Conservation (phyloP, 179 eudicot species). For the Heliamphora ciliata region DNA sequence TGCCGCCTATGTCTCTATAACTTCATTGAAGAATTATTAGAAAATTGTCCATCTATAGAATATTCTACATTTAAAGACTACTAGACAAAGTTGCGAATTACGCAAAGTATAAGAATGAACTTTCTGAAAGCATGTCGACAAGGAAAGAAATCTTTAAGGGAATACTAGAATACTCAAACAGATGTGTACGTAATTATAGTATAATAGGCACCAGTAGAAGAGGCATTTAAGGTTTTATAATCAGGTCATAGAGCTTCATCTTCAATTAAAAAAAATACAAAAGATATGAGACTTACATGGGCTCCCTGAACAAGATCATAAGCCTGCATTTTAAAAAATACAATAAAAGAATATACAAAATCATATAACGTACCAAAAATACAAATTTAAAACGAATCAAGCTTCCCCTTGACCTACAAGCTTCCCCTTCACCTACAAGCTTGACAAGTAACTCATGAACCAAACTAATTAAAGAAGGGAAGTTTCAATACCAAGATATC, state of each 20-base stretch:
- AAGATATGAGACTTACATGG: conserved; percentile 45
- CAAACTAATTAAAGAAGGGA: not conserved
- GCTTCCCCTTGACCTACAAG: not conserved
- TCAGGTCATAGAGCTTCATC: not conserved
- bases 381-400: not conserved
- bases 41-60: not conserved
- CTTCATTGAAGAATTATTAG: not conserved
- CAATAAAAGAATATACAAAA: conserved; percentile 7
- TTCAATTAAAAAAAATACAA: not conserved
- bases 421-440: not conserved
- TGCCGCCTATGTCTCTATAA: not conserved
- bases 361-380: not conserved
- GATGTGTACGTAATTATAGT: not conserved
- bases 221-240: not conserved
- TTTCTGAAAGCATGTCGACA: conserved; percentile 4
- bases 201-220: not conserved
- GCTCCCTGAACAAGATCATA: conserved; percentile 89
- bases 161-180: not conserved
- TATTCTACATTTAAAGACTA: not conserved
- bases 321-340: conserved; percentile 46
- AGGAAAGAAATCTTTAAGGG: not conserved
- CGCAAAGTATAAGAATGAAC: not conserved
- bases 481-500: conserved; percentile 55
- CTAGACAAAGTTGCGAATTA: not conserved
- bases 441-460: conserved; percentile 10